Conservation (phyloP, 1,139 yeast genomes). For the Oligophagozyma castellii region DNA sequence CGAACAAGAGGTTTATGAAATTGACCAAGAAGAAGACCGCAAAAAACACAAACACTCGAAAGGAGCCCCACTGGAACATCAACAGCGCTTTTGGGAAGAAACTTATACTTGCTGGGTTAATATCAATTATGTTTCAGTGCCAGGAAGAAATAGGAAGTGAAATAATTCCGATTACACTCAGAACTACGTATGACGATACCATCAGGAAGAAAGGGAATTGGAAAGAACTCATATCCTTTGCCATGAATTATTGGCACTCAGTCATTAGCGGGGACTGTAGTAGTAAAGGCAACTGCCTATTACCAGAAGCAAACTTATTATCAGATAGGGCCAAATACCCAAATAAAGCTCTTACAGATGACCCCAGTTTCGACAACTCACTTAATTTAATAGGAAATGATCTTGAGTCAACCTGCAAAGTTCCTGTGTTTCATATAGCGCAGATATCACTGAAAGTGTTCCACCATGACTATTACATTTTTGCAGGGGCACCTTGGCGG, state of each 20-base stretch:
- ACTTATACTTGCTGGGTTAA: constrained; percentile 54
- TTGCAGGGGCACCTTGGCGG: constrained; percentile 71
- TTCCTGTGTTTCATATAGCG: constrained; percentile 54
- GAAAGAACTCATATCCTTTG: constrained; percentile 50
- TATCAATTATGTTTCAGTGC: constrained; percentile 58
- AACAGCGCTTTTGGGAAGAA: constrained; percentile 39
- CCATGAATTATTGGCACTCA: constrained; percentile 44
- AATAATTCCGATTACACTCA: too few relatives aligned
- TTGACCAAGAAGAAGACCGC: background rate
- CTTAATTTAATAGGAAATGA: constrained; percentile 5
- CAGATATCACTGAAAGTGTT: constrained; percentile 59
- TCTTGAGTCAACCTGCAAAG: constrained; percentile 32
- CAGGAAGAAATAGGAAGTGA: constrained; percentile 33
- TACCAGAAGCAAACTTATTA: constrained; percentile 1
- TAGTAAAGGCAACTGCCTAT: constrained; percentile 7
- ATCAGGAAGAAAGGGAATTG: constrained; percentile 40
- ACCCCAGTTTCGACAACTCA: constrained; percentile 8
- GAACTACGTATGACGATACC: too few relatives aligned
- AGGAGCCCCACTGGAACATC: constrained; percentile 5
- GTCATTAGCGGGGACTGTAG: constrained; percentile 13
- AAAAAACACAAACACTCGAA: background rate
- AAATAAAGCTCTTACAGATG: constrained; percentile 13
- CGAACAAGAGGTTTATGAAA: background rate
- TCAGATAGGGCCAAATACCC: constrained; percentile 1
- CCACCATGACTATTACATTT: constrained; percentile 65